A percentile compares a stretch with the other conserved stretches of the same genome.
These are phyloP conservation scores for Dipodascopsis tothii DNA, from an alignment of 805 yeast species.

Conservation along the genomic window DNA sequence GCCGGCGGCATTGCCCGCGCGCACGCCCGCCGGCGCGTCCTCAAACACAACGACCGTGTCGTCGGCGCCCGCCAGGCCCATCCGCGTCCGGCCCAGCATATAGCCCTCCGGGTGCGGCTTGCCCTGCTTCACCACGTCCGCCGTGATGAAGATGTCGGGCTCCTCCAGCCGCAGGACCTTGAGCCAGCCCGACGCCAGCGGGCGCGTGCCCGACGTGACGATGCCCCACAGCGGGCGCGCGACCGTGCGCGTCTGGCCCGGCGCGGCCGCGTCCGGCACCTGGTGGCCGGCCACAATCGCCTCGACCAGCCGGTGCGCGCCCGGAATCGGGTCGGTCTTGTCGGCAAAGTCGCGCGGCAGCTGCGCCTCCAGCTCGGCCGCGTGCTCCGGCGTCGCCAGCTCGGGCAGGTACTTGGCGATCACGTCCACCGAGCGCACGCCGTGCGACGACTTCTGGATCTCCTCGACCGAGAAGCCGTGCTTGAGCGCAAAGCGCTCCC, in stretches of 20 bases:
- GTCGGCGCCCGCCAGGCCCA: slow-evolving; percentile 31
- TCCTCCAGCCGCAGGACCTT: slow-evolving; percentile 49
- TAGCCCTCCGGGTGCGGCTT: slow-evolving; percentile 87
- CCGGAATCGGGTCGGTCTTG: slow-evolving; percentile 66
- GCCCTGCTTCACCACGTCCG: slow-evolving; percentile 70
- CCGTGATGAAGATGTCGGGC: slow-evolving; percentile 75
- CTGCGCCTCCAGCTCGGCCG: slow-evolving; percentile 57
- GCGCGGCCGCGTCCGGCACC: slow-evolving; percentile 32
- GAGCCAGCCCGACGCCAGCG: slow-evolving; percentile 75
- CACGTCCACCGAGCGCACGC: slow-evolving; percentile 75
- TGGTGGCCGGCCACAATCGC: slow-evolving; percentile 38
- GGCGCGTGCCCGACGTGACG: slow-evolving; percentile 76
- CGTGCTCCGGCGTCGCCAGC: slow-evolving; percentile 58
- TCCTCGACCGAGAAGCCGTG: slow-evolving; percentile 63
- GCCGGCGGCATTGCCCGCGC: slow-evolving; percentile 78
- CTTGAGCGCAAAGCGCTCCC: slow-evolving; percentile 60
- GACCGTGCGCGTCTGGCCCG: slow-evolving; percentile 22
- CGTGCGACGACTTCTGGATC: slow-evolving; percentile 69
- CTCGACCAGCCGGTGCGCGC: slow-evolving; percentile 58
- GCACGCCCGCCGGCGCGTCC: slow-evolving; percentile 83
- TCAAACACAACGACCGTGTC: slow-evolving; percentile 62
- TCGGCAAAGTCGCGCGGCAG: slow-evolving; percentile 69
- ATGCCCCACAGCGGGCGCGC: slow-evolving; percentile 71
- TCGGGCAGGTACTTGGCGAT: slow-evolving; percentile 68
- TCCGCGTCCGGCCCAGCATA: slow-evolving; percentile 34